Evolutionary conservation across 169 alveolate species (phyloP).

Genomic region (Amoebophrya sp.): DNA sequence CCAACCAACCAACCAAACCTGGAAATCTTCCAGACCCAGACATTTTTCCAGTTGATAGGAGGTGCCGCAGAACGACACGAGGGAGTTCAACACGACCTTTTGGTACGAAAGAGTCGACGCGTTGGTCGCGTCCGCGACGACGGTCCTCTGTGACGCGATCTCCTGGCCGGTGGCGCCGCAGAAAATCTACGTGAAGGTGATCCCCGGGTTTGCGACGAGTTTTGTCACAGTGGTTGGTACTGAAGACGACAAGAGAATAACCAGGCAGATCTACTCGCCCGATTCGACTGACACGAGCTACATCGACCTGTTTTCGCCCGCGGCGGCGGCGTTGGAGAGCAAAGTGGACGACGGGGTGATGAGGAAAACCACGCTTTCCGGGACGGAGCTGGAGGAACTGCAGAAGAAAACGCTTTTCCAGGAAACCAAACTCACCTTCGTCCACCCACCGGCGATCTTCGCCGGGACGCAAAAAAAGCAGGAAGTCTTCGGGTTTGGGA

Average conservation of each 20-base stretch:
- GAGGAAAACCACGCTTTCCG: no score
- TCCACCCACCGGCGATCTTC: constrained; percentile 4
- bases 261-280: not conserved
- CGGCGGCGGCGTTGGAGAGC: no score
- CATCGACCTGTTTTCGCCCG: not conserved
- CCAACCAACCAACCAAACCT: no score
- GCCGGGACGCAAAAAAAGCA: not conserved
- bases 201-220: not conserved
- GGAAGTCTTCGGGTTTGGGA: not conserved
- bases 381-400: no score
- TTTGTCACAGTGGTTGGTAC: not conserved
- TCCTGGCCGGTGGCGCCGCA: constrained; percentile 15
- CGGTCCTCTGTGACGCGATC: not conserved
- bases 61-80: not conserved
- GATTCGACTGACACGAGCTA: not conserved
- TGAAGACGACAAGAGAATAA: not conserved
- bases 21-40: no score
- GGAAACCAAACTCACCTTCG: not conserved
- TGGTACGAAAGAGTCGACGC: not conserved
- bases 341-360: no score
- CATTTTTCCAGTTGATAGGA: no score
- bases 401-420: no score
- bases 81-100: not conserved
- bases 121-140: constrained; percentile 6
- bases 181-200: not conserved